A percentile compares a stretch with the other conserved stretches of the same genome.
Evolutionary conservation across 2,329 filamentous ascomycete species (phyloP).

Genomic region (Neonectria coccinea): DNA sequence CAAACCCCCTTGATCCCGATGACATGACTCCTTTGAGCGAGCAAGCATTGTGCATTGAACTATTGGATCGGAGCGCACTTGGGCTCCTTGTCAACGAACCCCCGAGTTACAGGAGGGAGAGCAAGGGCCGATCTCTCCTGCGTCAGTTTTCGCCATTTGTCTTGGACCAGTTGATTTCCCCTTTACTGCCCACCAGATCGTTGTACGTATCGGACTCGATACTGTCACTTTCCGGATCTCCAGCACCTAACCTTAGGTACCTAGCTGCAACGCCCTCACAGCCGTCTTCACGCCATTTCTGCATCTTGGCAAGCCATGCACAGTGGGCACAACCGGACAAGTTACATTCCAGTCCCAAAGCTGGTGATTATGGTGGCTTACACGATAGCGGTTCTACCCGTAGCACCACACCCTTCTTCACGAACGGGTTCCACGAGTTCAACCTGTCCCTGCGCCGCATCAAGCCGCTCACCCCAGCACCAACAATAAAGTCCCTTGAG

Average conservation of each 20-base stretch:
- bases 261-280: neutral
- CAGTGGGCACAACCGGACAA: neutral
- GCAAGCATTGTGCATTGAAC: neutral
- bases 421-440: neutral
- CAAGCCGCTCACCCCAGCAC: neutral
- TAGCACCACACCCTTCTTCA: neutral
- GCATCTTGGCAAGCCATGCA: neutral
- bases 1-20: neutral
- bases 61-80: neutral
- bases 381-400: neutral
- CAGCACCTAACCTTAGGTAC: neutral
- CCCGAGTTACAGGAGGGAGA: neutral
- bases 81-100: neutral
- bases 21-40: neutral
- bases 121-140: neutral
- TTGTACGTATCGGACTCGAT: constrained; percentile 1
- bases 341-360: constrained; percentile 1
- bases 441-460: neutral
- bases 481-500: neutral
- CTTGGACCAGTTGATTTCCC: neutral
- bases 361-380: neutral
- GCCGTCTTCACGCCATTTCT: neutral
- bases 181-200: neutral
- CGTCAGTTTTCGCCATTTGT: neutral
- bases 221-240: neutral